phyloP scores from a whole-genome alignment of 208 protist species.

The Leishmania amazonensis region DNA sequence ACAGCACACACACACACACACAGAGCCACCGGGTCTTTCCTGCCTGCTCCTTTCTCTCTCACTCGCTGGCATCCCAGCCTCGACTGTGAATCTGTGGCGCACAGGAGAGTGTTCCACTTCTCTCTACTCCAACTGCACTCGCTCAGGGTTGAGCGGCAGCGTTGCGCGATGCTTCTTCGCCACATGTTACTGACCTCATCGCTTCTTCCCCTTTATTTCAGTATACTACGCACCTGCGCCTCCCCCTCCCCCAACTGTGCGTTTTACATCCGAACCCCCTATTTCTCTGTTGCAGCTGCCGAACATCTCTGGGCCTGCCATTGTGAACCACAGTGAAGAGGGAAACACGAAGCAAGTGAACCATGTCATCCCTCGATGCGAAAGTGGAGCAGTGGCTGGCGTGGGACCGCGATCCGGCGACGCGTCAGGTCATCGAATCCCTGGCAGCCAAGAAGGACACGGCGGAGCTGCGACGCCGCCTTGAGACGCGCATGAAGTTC shows the following conservation, averaged over 20 bases:
- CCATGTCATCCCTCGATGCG: constrained; percentile 32
- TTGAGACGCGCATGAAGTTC: constrained; percentile 93
- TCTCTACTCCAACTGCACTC: not conserved
- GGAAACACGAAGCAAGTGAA: not conserved
- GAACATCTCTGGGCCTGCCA: not conserved
- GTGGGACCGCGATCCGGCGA: constrained; percentile 70
- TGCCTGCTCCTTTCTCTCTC: not conserved
- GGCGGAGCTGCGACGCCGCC: constrained; percentile 50
- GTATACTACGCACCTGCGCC: not conserved
- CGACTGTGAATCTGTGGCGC: not conserved
- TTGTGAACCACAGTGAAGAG: not conserved
- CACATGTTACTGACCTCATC: not conserved
- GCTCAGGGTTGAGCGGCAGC: not conserved
- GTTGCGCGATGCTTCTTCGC: not conserved
- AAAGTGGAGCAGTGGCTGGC: constrained; percentile 66
- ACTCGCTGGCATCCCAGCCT: not conserved
- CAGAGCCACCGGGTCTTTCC: not conserved
- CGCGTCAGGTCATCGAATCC: constrained; percentile 45
- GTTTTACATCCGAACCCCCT: not conserved
- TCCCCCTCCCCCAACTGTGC: not conserved
- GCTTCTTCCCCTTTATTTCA: not conserved
- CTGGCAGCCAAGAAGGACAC: constrained; percentile 38
- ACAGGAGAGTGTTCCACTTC: not conserved
- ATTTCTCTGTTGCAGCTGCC: not conserved
- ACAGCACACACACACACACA: not conserved